phyloP scores from a whole-genome alignment of 805 yeast species.

The Schwanniomyces vanrijiae region DNA sequence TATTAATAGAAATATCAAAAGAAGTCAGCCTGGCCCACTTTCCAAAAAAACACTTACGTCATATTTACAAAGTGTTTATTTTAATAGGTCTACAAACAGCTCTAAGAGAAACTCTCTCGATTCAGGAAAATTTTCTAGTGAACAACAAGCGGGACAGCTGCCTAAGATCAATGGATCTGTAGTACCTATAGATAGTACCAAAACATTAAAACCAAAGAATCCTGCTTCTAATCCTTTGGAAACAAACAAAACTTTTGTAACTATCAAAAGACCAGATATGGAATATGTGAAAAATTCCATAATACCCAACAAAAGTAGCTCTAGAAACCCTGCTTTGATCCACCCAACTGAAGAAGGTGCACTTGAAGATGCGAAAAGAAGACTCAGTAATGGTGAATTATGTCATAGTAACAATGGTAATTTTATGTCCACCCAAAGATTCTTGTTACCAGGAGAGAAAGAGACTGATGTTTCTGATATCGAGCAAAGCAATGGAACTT shows the following conservation, averaged over 20 bases:
- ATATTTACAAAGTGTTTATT: constrained; percentile 62
- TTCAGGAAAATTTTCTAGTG: constrained; percentile 3
- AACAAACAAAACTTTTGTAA: constrained; percentile 63
- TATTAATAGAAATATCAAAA: constrained; percentile 81
- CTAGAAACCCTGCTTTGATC: constrained; percentile 26
- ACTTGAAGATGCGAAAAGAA: constrained; percentile 22
- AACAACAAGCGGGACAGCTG: not conserved
- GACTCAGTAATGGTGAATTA: constrained; percentile 3
- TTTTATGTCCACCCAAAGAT: constrained; percentile 11
- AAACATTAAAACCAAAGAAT: constrained; percentile 54
- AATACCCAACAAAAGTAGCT: constrained; percentile 15
- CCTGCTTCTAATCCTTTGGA: constrained; percentile 70
- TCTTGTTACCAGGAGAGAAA: constrained; percentile 22
- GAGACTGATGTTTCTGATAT: constrained; percentile 27
- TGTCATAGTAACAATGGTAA: constrained; percentile 8
- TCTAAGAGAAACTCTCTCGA: constrained; percentile 47
- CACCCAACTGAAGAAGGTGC: constrained; percentile 49
- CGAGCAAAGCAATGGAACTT: not conserved
- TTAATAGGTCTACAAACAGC: constrained; percentile 18
- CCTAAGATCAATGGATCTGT: constrained; percentile 1
- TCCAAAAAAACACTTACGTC: constrained; percentile 68
- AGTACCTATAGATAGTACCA: constrained; percentile 16
- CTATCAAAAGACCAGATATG: constrained; percentile 58
- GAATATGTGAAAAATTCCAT: constrained; percentile 19
- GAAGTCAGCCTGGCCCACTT: constrained; percentile 74